phyloP scores from a whole-genome alignment of 768 basidiomycete genomes.

The Exsudoporus frostii region DNA sequence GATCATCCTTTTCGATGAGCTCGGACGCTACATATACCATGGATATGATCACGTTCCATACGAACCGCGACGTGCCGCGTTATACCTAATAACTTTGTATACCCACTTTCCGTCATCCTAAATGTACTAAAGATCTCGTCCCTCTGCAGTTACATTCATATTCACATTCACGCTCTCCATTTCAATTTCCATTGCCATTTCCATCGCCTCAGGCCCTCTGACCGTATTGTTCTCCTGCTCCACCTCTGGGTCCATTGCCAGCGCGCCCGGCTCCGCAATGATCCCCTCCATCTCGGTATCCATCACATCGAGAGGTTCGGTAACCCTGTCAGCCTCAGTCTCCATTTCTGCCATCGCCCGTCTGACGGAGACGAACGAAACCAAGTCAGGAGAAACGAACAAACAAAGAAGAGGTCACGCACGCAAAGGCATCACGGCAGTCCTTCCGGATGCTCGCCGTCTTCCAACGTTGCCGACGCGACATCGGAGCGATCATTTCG shows the following conservation, averaged over 20 bases:
- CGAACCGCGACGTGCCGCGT: too few species aligned
- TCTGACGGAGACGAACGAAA: constrained; percentile 21
- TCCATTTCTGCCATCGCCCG: constrained; percentile 49
- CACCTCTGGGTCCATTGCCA: not conserved
- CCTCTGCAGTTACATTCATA: not conserved
- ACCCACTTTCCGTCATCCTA: too few species aligned
- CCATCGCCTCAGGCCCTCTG: not conserved
- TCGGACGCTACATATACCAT: not conserved
- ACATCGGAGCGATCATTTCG: constrained; percentile 52
- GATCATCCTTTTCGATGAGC: too few species aligned
- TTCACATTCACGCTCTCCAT: not conserved
- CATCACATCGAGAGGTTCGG: not conserved
- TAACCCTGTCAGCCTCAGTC: constrained; percentile 26
- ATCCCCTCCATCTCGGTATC: constrained; percentile 10
- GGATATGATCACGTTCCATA: not conserved
- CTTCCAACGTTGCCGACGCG: constrained; percentile 61
- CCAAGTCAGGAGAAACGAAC: not conserved
- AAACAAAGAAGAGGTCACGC: constrained; percentile 23
- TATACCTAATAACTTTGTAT: too few species aligned
- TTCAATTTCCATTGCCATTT: not conserved
- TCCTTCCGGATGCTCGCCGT: constrained; percentile 44
- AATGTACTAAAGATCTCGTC: too few species aligned
- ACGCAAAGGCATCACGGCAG: constrained; percentile 66
- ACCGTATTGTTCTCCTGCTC: not conserved
- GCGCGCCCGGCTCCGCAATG: not conserved